Evolutionary conservation across 306 rosid species (phyloP), one percentile per base, ranked within the genome.

Genomic region (Macrotyloma uniflorum): DNA sequence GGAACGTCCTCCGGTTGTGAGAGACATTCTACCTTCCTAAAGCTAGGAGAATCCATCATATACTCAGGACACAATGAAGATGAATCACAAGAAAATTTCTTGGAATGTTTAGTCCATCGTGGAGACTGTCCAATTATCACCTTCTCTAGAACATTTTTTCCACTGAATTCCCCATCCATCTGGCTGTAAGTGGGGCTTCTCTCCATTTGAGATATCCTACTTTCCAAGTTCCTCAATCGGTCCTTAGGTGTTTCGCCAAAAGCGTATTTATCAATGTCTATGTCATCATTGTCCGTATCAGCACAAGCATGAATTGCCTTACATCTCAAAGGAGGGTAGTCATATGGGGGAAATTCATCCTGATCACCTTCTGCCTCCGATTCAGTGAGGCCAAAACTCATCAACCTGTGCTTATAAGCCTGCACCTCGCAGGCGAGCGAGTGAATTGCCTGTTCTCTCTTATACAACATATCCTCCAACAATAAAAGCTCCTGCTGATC

Each of bases 251-350:
- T 91, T 85, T 96, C 99, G 8, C 91, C 96, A 82, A 90, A 96
- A 1, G 86, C 90, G 83, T 96, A 91, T 79, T 96, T 96, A 80
- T 96, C 97, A 68, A 93, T 77, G 75, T 90, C 97, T 12, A 79
- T 68, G 42, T 77, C 90, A 83, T 84, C 90, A 61, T 85, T 84
- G 36, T 84, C 97, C 22, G 69, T 82, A 72, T 91, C 91, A 13
- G 69, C 38, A 0, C 15, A 70, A 64, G 80, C 83, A 49, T 79
- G 93, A 58, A 82, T 82, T 28, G 78, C 74, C 33, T 84, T 90
- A 77, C 99, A 96, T 85, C 69, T 90, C 82, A 96, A 76, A 75
- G 96, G 92, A 62, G 98, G 99, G 80, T 96, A 96, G 10, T 96
- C 93, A 73, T 69, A 91, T 23, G 79, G 74, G 15, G 91, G 92